Percentiles rank a stretch among this genome's conserved stretches.
Conservation (phyloP, 108 stramenopile species). For the Craspedostauros australis region DNA sequence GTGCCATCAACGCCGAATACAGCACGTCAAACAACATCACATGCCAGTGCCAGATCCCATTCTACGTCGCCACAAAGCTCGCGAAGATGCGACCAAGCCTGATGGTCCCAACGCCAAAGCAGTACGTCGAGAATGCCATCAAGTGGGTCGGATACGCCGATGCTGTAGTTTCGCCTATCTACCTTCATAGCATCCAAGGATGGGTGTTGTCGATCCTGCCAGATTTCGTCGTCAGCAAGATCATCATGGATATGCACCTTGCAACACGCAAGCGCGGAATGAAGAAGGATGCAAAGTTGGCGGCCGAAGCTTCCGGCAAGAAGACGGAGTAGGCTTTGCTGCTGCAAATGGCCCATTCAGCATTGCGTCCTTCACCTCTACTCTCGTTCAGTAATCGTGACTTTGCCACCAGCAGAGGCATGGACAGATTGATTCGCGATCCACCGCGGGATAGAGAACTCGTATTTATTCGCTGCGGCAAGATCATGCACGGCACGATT, state of each 20-base stretch:
- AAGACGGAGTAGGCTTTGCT: constrained; percentile 15
- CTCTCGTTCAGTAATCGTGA: too few relatives aligned
- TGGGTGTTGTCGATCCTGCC: constrained; percentile 81
- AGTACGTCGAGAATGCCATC: constrained; percentile 77
- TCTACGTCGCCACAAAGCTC: constrained; percentile 96
- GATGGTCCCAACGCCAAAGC: constrained; percentile 81
- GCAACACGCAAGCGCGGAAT: constrained; percentile 86
- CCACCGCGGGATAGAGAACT: too few relatives aligned
- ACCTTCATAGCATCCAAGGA: constrained; percentile 91
- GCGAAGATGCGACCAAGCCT: constrained; percentile 92
- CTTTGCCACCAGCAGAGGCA: too few relatives aligned
- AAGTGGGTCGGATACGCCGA: constrained; percentile 82
- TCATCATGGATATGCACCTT: constrained; percentile 86
- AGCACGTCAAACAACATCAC: constrained; percentile 70
- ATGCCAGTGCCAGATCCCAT: constrained; percentile 95
- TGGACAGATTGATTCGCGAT: too few relatives aligned
- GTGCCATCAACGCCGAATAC: constrained; percentile 89
- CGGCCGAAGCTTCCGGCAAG: constrained; percentile 26
- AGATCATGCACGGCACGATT: too few relatives aligned
- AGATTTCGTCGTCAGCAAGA: constrained; percentile 39
- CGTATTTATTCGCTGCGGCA: too few relatives aligned
- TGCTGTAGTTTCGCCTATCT: constrained; percentile 81
- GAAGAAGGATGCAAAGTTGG: constrained; percentile 82
- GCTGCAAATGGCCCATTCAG: too few relatives aligned
- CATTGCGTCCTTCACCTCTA: too few relatives aligned